Evolutionary conservation across 768 basidiomycete genomes (phyloP).

Genomic region (Amanita brunnescens): DNA sequence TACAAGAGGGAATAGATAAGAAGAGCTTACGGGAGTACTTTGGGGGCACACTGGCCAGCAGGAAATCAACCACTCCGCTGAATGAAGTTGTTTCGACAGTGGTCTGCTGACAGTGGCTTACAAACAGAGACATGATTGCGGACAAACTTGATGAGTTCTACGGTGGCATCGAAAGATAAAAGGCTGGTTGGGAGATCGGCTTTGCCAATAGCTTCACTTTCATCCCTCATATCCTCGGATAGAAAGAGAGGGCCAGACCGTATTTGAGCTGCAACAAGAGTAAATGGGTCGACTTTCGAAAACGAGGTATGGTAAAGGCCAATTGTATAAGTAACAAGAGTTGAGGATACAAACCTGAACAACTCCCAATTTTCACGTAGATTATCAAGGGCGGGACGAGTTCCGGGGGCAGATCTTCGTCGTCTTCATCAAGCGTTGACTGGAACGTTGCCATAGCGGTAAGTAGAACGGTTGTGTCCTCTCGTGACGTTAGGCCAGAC

Average conservation of each 20-base stretch:
- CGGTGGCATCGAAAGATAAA: background rate
- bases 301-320: background rate
- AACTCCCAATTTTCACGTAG: background rate
- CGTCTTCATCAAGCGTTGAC: background rate
- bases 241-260: background rate
- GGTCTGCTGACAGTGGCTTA: background rate
- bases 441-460: background rate
- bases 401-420: background rate
- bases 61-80: background rate
- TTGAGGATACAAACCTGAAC: background rate
- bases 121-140: background rate
- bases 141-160: background rate
- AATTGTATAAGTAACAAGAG: background rate
- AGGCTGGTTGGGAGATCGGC: background rate
- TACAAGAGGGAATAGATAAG: background rate
- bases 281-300: background rate
- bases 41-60: background rate
- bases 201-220: background rate
- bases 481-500: background rate
- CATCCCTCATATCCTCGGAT: background rate
- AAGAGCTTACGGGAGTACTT: background rate
- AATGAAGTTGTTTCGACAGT: background rate
- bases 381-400: background rate
- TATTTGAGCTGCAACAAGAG: background rate
- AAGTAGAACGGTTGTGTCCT: background rate